Evolutionary conservation across 441 rosid species (phyloP).

Genomic region (Populus tomentosa): DNA sequence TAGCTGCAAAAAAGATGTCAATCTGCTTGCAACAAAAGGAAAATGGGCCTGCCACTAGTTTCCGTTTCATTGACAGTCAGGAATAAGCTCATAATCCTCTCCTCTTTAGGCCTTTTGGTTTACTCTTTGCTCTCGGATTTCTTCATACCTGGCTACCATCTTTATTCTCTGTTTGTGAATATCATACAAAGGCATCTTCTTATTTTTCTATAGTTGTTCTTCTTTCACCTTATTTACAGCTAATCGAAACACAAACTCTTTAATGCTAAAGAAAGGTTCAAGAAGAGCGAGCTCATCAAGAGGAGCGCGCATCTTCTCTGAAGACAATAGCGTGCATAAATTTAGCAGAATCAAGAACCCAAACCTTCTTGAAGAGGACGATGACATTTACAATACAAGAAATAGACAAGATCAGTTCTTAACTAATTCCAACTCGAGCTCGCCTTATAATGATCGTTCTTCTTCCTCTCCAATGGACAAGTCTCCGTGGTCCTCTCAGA

Average conservation of each 20-base stretch:
- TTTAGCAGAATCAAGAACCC: conserved; percentile 26
- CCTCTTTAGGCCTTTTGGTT: not conserved
- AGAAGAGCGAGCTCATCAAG: not conserved
- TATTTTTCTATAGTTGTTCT: not conserved
- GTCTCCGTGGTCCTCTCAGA: conserved; percentile 60
- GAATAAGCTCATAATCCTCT: not conserved
- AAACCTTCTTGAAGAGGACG: not conserved
- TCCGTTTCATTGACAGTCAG: not conserved
- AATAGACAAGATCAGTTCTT: conserved; percentile 26
- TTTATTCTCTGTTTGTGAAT: conserved; percentile 15
- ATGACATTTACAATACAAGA: not conserved
- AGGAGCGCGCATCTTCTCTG: conserved; percentile 19
- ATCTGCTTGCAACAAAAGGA: not conserved
- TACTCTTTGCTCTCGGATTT: not conserved
- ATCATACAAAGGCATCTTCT: not conserved
- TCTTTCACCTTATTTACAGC: not conserved
- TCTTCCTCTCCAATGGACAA: conserved; percentile 39
- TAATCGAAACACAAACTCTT: not conserved
- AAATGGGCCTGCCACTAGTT: not conserved
- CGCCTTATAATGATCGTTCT: conserved; percentile 22
- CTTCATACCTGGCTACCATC: not conserved
- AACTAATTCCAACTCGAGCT: conserved; percentile 12
- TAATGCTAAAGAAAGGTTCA: conserved; percentile 13
- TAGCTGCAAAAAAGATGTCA: not conserved
- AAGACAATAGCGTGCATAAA: conserved; percentile 24